Base-by-base conservation (phyloP, 495 filamentous ascomycete species). In the Viridothelium virens region DNA sequence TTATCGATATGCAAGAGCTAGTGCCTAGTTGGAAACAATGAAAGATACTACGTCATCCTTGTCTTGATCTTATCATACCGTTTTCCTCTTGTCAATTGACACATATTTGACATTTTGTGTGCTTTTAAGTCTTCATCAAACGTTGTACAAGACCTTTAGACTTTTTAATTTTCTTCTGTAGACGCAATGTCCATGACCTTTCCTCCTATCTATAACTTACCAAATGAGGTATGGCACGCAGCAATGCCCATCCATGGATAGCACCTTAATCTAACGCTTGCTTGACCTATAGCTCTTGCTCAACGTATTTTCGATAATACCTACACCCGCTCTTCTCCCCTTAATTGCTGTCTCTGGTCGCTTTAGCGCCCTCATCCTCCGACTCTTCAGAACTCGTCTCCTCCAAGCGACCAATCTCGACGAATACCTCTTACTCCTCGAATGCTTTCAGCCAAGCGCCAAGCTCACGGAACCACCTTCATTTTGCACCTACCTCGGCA, bases 391-490 rank as follows among this genome's bases (percentile, higher is more conserved):
- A 68, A 76, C 81, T 36, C 86, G 90, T 53, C 81, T 92, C 16
- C 74, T 84, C 41, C 69, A 79, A 25, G 83, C 84, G 34, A 79
- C 85, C 3, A 75, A 79, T 9, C 76, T 87, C 16, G 75, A 81
- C 18, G 83, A 86, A 64, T 84, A 87, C 72, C 79, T 84, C 48
- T 75, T 92, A 37, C 85, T 91, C 25, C 81, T 94, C 14, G 89
- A 91, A 79, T 90, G 87, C 77, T 91, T 86, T 71, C 88, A 88
- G 68, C 90, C 90, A 0, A 84, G 79, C 67, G 84, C 82, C n/a
- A 87, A 85, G 73, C 76, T 89, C 38, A 85, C 81, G 12, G 86
- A 87, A 61, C 86, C 89, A 2, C 86, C 85, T 56, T 82, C 89
- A 2, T 86, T 83, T 73, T 91, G 89, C 77, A 81, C 83, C 59